phyloP scores from a whole-genome alignment of 192 early-diverging fungal species.

The Spinellus fusiger region DNA sequence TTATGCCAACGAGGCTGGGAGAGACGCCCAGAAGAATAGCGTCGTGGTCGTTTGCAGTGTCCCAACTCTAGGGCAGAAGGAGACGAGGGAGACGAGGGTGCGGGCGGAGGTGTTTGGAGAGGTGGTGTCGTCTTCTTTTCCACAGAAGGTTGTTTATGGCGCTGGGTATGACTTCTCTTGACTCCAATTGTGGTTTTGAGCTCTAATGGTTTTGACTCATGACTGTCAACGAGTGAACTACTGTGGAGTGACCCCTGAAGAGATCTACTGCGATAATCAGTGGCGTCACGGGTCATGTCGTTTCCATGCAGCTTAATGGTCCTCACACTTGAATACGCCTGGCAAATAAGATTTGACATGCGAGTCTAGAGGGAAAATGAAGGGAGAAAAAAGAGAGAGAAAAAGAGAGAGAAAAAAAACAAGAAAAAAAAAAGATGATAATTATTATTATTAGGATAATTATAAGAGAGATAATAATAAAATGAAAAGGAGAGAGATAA shows the following conservation, averaged over 20 bases:
- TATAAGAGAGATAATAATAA: too few species aligned
- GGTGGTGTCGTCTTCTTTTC: too few species aligned
- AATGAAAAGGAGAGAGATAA: too few species aligned
- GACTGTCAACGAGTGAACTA: neutral
- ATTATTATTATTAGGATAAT: too few species aligned
- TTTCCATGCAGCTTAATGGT: neutral
- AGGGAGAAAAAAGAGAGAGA: neutral
- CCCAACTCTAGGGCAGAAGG: neutral
- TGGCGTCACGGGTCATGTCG: neutral
- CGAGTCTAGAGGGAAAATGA: neutral
- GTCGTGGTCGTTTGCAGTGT: neutral
- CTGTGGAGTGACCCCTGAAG: neutral
- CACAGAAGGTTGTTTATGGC: too few species aligned
- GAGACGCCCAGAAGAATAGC: neutral
- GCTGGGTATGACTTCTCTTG: too few species aligned
- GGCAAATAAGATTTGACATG: neutral
- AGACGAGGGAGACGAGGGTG: neutral
- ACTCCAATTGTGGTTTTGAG: too few species aligned
- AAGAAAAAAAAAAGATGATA: neutral
- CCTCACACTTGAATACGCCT: neutral
- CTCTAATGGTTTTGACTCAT: neutral
- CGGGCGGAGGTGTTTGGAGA: too few species aligned
- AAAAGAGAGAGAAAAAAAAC: neutral
- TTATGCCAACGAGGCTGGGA: conserved; percentile 77
- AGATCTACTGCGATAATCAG: neutral